These are phyloP conservation scores for Platismatia glauca DNA, from an alignment of 495 filamentous ascomycete species.

Conservation along the genomic window DNA sequence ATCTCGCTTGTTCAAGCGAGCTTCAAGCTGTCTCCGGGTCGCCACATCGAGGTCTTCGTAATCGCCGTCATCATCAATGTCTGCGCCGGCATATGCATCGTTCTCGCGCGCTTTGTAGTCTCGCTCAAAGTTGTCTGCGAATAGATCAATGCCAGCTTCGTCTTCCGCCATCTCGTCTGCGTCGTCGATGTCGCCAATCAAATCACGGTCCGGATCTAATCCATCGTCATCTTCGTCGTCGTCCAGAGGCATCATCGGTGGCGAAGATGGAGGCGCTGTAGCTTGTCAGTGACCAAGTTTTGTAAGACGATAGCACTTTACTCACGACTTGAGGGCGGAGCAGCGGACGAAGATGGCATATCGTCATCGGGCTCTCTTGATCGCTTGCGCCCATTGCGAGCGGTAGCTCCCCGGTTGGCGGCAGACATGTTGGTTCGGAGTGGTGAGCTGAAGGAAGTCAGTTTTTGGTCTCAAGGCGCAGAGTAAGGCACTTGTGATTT, in stretches of 20 bases:
- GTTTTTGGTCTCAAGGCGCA: not conserved
- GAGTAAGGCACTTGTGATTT: not conserved
- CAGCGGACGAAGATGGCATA: conserved; percentile 54
- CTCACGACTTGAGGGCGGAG: conserved; percentile 63
- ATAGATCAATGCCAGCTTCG: conserved; percentile 87
- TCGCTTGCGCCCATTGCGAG: conserved; percentile 64
- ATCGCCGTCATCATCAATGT: conserved; percentile 74
- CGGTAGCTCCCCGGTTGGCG: conserved; percentile 66
- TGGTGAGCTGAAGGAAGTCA: conserved; percentile 53
- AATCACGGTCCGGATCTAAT: conserved; percentile 59
- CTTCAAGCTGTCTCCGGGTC: conserved; percentile 69
- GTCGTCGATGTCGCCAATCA: conserved; percentile 80
- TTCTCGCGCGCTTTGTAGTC: conserved; percentile 62
- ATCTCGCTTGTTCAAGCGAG: conserved; percentile 74
- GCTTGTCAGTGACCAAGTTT: conserved; percentile 19
- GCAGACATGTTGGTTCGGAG: conserved; percentile 75
- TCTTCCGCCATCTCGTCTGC: conserved; percentile 95
- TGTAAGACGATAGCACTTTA: conserved; percentile 24
- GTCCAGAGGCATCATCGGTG: conserved; percentile 49
- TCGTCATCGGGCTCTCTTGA: conserved; percentile 71
- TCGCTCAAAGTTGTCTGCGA: conserved; percentile 77
- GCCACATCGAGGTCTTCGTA: conserved; percentile 65
- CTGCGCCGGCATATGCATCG: conserved; percentile 58
- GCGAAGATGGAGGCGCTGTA: conserved; percentile 43
- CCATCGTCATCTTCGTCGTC: conserved; percentile 66